Evolutionary conservation across 495 filamentous ascomycete species (phyloP).

Genomic region (Penicillium pancosmium): DNA sequence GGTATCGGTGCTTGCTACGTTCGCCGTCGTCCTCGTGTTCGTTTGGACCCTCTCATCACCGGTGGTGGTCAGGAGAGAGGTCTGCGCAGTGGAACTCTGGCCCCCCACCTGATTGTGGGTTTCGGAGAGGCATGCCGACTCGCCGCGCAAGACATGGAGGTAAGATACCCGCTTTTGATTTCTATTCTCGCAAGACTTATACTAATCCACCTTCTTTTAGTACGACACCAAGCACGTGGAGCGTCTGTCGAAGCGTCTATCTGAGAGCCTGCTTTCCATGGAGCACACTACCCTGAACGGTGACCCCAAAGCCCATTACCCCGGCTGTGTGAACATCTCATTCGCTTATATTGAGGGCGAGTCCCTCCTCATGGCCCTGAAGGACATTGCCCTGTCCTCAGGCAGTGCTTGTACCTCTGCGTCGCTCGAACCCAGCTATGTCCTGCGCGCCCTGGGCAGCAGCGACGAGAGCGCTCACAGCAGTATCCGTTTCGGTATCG

Average conservation of each 20-base stretch:
- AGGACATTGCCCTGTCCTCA: conserved; percentile 96
- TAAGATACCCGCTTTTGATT: conserved; percentile 48
- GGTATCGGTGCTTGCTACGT: conserved; percentile 97
- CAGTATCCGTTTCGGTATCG: conserved; percentile 97
- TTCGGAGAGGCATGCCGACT: conserved; percentile 96
- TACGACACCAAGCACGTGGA: conserved; percentile 88
- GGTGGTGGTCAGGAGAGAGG: conserved; percentile 96
- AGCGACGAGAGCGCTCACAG: conserved; percentile 97
- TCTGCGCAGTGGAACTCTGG: conserved; percentile 88
- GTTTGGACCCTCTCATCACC: conserved; percentile 93
- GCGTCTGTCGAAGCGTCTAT: conserved; percentile 77
- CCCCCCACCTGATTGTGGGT: conserved; percentile 84
- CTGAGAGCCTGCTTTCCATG: conserved; percentile 78
- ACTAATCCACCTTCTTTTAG: conserved; percentile 51
- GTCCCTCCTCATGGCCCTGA: conserved; percentile 95
- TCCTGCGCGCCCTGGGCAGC: conserved; percentile 88
- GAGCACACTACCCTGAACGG: conserved; percentile 95
- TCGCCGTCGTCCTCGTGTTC: conserved; percentile 85
- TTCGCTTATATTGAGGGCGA: conserved; percentile 99
- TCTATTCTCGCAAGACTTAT: background rate
- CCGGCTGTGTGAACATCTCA: conserved; percentile 96
- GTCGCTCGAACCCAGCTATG: conserved; percentile 94
- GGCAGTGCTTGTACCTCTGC: conserved; percentile 97
- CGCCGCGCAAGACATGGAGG: conserved; percentile 82
- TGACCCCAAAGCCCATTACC: conserved; percentile 80